Conservation (phyloP, 495 filamentous ascomycete genomes). For the Xylaria palmicola region DNA sequence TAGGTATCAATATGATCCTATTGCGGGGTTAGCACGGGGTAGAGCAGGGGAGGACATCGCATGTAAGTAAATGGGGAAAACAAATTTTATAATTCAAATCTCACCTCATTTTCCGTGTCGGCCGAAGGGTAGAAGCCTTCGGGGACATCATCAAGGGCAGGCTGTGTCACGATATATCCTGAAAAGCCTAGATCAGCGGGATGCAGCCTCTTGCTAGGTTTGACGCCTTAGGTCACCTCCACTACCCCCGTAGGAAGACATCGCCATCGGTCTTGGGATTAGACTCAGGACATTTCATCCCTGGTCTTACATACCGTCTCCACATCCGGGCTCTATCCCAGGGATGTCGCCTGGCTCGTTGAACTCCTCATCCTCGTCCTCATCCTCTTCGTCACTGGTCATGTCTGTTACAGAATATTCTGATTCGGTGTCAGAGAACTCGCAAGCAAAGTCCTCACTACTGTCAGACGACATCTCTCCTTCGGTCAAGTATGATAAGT, state of each 20-base stretch:
- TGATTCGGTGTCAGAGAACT: conserved; percentile 59
- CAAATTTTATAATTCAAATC: neutral
- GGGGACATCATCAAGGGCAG: conserved; percentile 82
- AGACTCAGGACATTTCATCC: neutral
- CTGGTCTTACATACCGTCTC: conserved; percentile 48
- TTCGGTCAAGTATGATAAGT: conserved; percentile 15
- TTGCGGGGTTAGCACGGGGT: conserved; percentile 34
- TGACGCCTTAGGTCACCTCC: conserved; percentile 17
- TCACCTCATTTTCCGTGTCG: conserved; percentile 46
- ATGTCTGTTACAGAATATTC: conserved; percentile 46
- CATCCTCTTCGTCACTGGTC: conserved; percentile 45
- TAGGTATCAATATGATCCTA: conserved; percentile 70
- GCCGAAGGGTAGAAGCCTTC: conserved; percentile 68
- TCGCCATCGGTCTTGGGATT: neutral
- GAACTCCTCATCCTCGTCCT: conserved; percentile 42
- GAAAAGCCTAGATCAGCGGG: conserved; percentile 11
- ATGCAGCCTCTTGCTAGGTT: neutral
- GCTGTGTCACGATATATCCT: conserved; percentile 73
- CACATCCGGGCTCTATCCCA: conserved; percentile 74
- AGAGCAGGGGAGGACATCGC: neutral
- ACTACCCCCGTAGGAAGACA: neutral
- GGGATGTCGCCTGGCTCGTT: conserved; percentile 76
- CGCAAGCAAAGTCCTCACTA: conserved; percentile 45
- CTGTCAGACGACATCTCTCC: conserved; percentile 38
- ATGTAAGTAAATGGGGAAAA: neutral